These are phyloP conservation scores for Lentinula sp. DNA, from an alignment of 768 basidiomycete species.

Conservation along the genomic window DNA sequence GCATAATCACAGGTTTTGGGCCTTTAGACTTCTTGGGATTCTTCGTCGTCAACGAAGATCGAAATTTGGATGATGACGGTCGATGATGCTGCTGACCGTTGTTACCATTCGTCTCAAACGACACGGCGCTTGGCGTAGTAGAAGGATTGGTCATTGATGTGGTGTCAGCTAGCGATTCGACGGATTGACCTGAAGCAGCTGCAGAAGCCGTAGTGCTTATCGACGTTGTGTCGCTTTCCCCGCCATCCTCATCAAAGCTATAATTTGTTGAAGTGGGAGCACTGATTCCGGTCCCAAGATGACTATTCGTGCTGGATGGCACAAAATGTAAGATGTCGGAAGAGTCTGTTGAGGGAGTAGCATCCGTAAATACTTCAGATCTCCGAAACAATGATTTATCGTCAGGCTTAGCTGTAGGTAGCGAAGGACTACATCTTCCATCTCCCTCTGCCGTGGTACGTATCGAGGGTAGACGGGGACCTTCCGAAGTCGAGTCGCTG, in stretches of 20 bases:
- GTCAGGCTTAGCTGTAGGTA: slow-evolving; percentile 8
- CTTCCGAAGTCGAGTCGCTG: background rate
- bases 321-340: slow-evolving; percentile 11
- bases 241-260: slow-evolving; percentile 21
- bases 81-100: slow-evolving; percentile 16
- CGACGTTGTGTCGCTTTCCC: slow-evolving; percentile 20
- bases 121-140: background rate
- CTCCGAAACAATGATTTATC: background rate
- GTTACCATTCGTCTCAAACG: slow-evolving; percentile 15
- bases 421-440: slow-evolving; percentile 14
- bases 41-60: slow-evolving; percentile 5
- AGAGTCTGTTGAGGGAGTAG: background rate
- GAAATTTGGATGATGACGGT: background rate
- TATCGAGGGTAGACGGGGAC: slow-evolving; percentile 42
- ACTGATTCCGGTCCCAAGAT: background rate
- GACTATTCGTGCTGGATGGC: background rate
- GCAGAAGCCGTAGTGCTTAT: slow-evolving; percentile 14
- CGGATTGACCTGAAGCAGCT: slow-evolving; percentile 19
- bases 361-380: background rate
- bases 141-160: background rate
- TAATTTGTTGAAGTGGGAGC: slow-evolving; percentile 10
- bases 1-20: slow-evolving; percentile 62
- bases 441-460: slow-evolving; percentile 42
- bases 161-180: slow-evolving; percentile 4
- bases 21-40: slow-evolving; percentile 20